Conservation (phyloP, 495 filamentous ascomycete genomes). For the Hyaloscypha finlandica region DNA sequence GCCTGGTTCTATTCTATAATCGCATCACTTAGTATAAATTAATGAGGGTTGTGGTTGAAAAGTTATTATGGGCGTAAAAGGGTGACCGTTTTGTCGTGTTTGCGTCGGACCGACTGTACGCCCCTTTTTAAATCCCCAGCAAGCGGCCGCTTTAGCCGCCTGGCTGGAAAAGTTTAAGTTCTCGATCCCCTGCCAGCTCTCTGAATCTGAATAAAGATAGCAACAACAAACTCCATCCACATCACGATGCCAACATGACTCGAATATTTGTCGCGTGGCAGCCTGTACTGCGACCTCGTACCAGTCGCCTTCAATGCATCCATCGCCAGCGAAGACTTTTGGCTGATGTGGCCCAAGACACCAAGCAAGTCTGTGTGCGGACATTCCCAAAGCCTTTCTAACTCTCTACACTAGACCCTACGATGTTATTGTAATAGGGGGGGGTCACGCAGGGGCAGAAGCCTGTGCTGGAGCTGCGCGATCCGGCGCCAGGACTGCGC, state of each 20-base stretch:
- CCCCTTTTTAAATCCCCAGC: too few species aligned
- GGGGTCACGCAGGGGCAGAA: slow-evolving; percentile 93
- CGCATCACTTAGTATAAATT: too few species aligned
- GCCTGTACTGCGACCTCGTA: slow-evolving; percentile 10
- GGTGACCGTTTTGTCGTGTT: too few species aligned
- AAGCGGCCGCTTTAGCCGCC: background rate
- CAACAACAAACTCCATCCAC: background rate
- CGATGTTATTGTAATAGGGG: slow-evolving; percentile 94
- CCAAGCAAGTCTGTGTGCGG: slow-evolving; percentile 16
- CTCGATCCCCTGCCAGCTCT: background rate
- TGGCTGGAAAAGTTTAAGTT: slow-evolving; percentile 4
- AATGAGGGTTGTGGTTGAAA: too few species aligned
- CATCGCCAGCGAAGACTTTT: slow-evolving; percentile 20
- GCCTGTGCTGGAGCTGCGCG: slow-evolving; percentile 93
- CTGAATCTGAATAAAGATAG: background rate
- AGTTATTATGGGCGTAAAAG: too few species aligned
- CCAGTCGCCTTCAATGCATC: background rate
- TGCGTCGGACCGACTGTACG: too few species aligned
- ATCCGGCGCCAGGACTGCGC: slow-evolving; percentile 82
- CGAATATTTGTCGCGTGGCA: slow-evolving; percentile 14
- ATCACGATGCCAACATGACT: slow-evolving; percentile 29
- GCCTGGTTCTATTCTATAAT: too few species aligned
- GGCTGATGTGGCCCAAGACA: slow-evolving; percentile 23
- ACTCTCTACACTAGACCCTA: slow-evolving; percentile 24
- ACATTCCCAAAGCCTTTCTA: background rate